Base-by-base conservation (phyloP, 176 grass and related monocot species). In the Lolium multiflorum region DNA sequence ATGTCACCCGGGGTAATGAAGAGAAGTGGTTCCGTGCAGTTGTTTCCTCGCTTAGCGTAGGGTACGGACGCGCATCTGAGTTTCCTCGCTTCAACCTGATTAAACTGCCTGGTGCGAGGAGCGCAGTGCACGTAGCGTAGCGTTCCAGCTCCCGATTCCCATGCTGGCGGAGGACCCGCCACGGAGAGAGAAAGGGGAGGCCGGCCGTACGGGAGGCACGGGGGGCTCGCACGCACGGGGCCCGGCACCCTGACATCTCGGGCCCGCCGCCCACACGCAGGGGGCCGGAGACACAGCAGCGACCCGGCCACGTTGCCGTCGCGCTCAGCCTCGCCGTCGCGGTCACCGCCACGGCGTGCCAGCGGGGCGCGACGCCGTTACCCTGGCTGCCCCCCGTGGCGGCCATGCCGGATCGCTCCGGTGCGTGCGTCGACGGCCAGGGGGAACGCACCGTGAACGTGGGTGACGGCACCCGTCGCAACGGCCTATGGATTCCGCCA, bases 401-500 rank as follows among this genome's bases (percentile, higher is more conserved):
- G 31, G 31, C 3, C 31, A 35, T 35, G 31, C 31, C 31, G 31
- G 31, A 35, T 35, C 31, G 31, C 31, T 35, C 31, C 31, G 31
- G 31, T 35, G 31, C 41, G 7, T 44, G 5, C 38, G 38, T 41
- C 2, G 31, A 35, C 2, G 31, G 31, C 31, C 2, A 35, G 31
- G 31, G 31, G 31, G 31, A 35, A 35, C 31, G 31, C 31, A 35
- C 31, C 31, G 28, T 28, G 41, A 44, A 61, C 87, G 80, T 77
- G 86, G 71, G 41, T 87, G 80, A 90, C 80, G 63, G 73, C 73
- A 78, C 9, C 83, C 51, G 61, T 28, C 63, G 74, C 80, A 87
- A 87, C 77, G 70, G 82, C 46, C 77, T 65, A 25, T 18, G 28
- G 76, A 68, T 68, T 68, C 64, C 25, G 6, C 64, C 44, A 10